Percentiles rank a stretch among this genome's conserved stretches.
phyloP scores from a whole-genome alignment of 306 rosid genomes.

The Quercus wislizeni region DNA sequence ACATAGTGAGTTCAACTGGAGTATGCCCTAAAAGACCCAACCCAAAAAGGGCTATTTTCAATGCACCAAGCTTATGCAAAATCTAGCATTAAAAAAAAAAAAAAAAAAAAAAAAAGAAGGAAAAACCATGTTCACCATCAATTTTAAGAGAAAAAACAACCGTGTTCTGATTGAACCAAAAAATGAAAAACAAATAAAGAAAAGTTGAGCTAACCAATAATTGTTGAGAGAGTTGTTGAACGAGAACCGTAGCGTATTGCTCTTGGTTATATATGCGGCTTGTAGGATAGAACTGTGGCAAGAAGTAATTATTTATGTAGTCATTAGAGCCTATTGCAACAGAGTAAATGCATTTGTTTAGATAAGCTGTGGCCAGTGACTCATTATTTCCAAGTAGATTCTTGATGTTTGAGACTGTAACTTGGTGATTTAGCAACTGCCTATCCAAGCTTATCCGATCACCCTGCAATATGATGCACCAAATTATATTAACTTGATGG shows the following conservation, averaged over 20 bases:
- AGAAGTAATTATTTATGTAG: conserved; percentile 21
- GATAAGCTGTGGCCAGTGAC: background rate
- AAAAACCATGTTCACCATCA: too few relatives aligned
- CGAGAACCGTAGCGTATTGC: conserved; percentile 16
- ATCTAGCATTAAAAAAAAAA: background rate
- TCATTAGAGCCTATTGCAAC: conserved; percentile 23
- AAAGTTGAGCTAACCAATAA: conserved; percentile 4
- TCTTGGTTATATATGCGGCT: background rate
- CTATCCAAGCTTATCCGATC: background rate
- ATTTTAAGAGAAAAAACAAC: too few relatives aligned
- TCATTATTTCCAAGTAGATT: background rate
- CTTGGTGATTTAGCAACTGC: conserved; percentile 23
- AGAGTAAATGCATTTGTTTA: conserved; percentile 23
- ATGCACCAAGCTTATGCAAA: conserved; percentile 16
- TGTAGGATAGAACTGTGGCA: conserved; percentile 6
- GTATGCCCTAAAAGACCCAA: background rate
- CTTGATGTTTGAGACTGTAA: conserved; percentile 1
- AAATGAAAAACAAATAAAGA: too few relatives aligned
- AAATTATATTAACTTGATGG: background rate
- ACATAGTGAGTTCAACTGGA: background rate
- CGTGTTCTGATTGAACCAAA: too few relatives aligned
- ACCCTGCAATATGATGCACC: conserved; percentile 21
- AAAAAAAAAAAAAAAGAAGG: background rate
- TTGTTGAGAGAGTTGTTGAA: background rate
- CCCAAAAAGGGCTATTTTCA: conserved; percentile 17